Conservation (phyloP, 2,329 filamentous ascomycete genomes). For the Alternaria metachromatica region DNA sequence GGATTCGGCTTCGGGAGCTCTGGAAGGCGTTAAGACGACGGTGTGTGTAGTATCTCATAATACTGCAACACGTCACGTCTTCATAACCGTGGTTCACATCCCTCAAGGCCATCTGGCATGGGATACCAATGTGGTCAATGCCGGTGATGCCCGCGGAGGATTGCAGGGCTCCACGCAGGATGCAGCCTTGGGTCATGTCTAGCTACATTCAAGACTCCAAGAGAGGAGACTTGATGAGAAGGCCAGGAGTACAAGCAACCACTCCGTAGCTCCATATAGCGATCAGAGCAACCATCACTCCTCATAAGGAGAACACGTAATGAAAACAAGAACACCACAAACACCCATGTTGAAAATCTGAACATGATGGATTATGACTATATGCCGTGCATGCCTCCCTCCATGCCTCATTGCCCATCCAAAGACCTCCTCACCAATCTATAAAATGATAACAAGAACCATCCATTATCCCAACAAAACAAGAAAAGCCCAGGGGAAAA, state of each 20-base stretch:
- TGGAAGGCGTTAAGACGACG: constrained; percentile 36
- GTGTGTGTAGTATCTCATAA: not conserved
- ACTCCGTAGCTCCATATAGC: not conserved
- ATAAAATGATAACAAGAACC: constrained; percentile 3
- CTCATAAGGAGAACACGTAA: not conserved
- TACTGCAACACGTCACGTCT: not conserved
- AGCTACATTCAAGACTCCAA: not conserved
- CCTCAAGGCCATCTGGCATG: not conserved
- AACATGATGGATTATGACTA: constrained; percentile 14
- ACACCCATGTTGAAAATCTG: not conserved
- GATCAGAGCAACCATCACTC: not conserved
- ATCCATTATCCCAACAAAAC: constrained; percentile 1
- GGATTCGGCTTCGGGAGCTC: constrained; percentile 34
- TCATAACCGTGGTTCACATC: no score
- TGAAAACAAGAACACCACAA: not conserved
- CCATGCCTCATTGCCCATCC: constrained; percentile 4
- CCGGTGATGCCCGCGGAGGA: not conserved
- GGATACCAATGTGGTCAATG: not conserved
- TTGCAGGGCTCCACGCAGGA: not conserved
- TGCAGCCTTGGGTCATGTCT: not conserved
- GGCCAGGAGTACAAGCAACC: not conserved
- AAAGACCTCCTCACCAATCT: constrained; percentile 5
- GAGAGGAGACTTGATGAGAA: not conserved
- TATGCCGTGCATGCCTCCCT: constrained; percentile 6
- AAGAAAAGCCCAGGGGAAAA: constrained; percentile 5